A percentile compares a stretch with the other conserved stretches of the same genome.
Conservation (phyloP, 345 rosid species). For the Eucalyptus pauciflora region DNA sequence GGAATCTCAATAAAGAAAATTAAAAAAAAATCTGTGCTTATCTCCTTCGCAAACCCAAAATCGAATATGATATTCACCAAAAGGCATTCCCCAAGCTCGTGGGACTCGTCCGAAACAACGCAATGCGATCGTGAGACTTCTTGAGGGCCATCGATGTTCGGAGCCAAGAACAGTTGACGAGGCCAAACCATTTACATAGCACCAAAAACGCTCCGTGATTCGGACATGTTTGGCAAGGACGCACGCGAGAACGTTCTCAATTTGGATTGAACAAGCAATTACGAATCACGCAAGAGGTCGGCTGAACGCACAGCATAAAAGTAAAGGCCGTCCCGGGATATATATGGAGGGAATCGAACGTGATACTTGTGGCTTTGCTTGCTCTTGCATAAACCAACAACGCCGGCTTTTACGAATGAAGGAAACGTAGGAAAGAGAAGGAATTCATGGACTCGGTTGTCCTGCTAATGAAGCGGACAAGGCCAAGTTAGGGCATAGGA, state of each 20-base stretch:
- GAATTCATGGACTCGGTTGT: neutral
- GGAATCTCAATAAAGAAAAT: neutral
- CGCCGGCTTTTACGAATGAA: neutral
- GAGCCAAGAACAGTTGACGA: neutral
- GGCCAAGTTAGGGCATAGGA: neutral
- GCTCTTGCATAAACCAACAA: constrained; percentile 15
- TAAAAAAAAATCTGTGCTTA: neutral
- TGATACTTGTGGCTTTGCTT: constrained; percentile 16
- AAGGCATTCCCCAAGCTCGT: neutral
- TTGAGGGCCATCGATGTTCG: neutral
- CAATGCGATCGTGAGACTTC: neutral
- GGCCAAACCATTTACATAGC: neutral
- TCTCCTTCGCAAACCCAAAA: neutral
- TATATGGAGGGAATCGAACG: constrained; percentile 18
- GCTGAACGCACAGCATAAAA: neutral
- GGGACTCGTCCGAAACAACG: neutral
- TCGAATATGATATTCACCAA: neutral
- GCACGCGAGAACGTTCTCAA: neutral
- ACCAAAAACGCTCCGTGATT: neutral
- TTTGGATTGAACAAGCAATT: neutral
- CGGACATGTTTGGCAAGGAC: neutral
- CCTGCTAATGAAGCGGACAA: neutral
- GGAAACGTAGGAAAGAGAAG: neutral
- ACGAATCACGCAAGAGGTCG: neutral
- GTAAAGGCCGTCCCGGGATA: neutral